Conservation (phyloP, 1,284 basidiomycete genomes). For the Rhizoctonia solani region DNA sequence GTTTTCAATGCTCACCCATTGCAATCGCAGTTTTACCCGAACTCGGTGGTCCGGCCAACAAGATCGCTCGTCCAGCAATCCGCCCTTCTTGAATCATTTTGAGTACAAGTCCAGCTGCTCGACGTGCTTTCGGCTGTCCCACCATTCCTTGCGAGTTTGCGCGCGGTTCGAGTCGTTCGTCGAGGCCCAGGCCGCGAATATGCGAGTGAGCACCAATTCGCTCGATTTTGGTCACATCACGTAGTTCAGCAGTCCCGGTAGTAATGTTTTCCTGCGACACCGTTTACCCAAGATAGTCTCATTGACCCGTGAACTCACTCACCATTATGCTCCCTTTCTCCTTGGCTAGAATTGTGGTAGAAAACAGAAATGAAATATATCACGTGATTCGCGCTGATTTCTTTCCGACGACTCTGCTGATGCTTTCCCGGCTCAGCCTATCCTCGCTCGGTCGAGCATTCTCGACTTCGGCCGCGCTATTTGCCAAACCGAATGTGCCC, state of each 20-base stretch:
- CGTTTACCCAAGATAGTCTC: background rate
- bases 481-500: conserved; percentile 18
- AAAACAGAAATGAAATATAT: background rate
- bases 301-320: background rate
- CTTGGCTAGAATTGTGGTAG: background rate
- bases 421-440: conserved; percentile 14
- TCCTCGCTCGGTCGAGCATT: conserved; percentile 11
- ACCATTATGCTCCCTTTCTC: conserved; percentile 4
- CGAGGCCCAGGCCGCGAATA: conserved; percentile 91
- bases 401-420: background rate
- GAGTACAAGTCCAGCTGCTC: conserved; percentile 95
- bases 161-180: conserved; percentile 88
- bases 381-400: background rate
- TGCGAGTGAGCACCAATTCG: conserved; percentile 98
- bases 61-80: conserved; percentile 92
- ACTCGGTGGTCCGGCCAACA: conserved; percentile 95
- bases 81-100: conserved; percentile 97
- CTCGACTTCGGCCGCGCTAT: conserved; percentile 3
- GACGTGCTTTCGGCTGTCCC: conserved; percentile 91
- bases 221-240: conserved; percentile 95
- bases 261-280: conserved; percentile 54
- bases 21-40: conserved; percentile 98
- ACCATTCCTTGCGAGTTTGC: conserved; percentile 94
- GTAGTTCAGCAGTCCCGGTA: conserved; percentile 72
- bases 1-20: conserved; percentile 64